These are phyloP conservation scores for Borovskyia barvae DNA, from an alignment of 208 protist genomes.

Conservation along the genomic window DNA sequence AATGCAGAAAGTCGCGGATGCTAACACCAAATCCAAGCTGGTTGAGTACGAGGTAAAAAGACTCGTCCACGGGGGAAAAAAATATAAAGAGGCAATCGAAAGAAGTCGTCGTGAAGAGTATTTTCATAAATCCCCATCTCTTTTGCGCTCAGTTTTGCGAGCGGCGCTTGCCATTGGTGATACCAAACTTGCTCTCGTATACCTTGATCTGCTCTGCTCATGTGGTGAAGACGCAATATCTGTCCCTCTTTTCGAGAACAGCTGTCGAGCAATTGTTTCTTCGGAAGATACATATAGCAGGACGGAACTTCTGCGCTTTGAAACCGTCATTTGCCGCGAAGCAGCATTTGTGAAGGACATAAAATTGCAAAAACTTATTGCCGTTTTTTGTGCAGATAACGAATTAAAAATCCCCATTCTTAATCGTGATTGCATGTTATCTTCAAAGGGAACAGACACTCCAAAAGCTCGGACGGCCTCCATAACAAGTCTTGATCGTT, in stretches of 20 bases:
- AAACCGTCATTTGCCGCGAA: slow-evolving; percentile 5
- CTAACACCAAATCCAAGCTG: slow-evolving; percentile 3
- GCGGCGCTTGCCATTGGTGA: slow-evolving; percentile 11
- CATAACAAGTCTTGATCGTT: slow-evolving; percentile 22
- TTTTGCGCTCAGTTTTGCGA: slow-evolving; percentile 20
- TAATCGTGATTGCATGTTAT: no score
- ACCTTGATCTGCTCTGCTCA: slow-evolving; percentile 2
- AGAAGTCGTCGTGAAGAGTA: not conserved
- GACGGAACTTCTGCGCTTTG: slow-evolving; percentile 9
- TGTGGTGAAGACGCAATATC: slow-evolving; percentile 2
- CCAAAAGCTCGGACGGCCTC: no score
- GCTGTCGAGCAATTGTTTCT: slow-evolving; percentile 8
- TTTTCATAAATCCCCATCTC: slow-evolving; percentile 22
- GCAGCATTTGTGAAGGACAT: slow-evolving; percentile 2
- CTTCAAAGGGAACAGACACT: no score
- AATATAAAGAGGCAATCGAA: slow-evolving; percentile 13
- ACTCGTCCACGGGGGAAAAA: slow-evolving; percentile 15
- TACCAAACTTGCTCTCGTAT: not conserved
- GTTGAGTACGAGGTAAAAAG: slow-evolving; percentile 22
- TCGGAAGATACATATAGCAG: not conserved
- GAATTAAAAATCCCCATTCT: slow-evolving; percentile 23
- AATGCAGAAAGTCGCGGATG: slow-evolving; percentile 8
- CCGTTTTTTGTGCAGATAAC: slow-evolving; percentile 25
- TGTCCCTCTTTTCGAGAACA: slow-evolving; percentile 4
- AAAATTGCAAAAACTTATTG: slow-evolving; percentile 10